Conservation (phyloP, 1,284 basidiomycete genomes). For the Ustilago trichophora region DNA sequence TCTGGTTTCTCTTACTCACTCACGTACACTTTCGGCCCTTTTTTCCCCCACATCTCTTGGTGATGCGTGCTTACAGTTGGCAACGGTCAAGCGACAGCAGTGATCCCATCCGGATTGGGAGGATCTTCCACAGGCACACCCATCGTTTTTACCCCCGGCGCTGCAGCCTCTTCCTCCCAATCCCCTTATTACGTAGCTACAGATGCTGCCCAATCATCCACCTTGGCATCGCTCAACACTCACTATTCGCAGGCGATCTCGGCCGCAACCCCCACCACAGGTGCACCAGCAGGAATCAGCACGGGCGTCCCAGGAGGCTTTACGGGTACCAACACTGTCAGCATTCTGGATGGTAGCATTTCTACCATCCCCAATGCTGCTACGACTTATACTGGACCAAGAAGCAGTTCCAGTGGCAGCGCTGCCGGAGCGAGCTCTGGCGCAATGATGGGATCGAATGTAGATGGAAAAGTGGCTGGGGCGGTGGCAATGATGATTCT, state of each 20-base stretch:
- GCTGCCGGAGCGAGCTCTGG: neutral
- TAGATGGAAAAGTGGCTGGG: neutral
- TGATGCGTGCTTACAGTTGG: constrained; percentile 32
- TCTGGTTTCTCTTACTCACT: neutral
- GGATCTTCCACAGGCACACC: constrained; percentile 25
- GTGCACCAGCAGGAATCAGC: constrained; percentile 23
- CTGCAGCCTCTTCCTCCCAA: neutral
- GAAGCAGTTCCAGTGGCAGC: neutral
- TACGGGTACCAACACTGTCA: constrained; percentile 16
- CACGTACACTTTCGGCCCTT: too few species aligned
- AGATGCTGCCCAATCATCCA: constrained; percentile 23
- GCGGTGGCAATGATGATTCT: neutral
- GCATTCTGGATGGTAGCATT: constrained; percentile 32
- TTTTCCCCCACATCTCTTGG: too few species aligned
- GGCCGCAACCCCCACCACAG: constrained; percentile 35
- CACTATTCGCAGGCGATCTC: constrained; percentile 43
- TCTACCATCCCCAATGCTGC: constrained; percentile 40
- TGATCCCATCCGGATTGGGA: constrained; percentile 23
- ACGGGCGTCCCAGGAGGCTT: constrained; percentile 37
- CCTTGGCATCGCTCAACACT: constrained; percentile 24
- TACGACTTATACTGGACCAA: constrained; percentile 33
- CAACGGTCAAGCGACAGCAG: constrained; percentile 28
- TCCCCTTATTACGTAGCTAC: constrained; percentile 39
- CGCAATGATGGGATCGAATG: neutral
- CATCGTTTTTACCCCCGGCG: constrained; percentile 24